Evolutionary conservation across 768 basidiomycete species (phyloP), one percentile per base, ranked within the genome.

Genomic region (Leccinum broughii): DNA sequence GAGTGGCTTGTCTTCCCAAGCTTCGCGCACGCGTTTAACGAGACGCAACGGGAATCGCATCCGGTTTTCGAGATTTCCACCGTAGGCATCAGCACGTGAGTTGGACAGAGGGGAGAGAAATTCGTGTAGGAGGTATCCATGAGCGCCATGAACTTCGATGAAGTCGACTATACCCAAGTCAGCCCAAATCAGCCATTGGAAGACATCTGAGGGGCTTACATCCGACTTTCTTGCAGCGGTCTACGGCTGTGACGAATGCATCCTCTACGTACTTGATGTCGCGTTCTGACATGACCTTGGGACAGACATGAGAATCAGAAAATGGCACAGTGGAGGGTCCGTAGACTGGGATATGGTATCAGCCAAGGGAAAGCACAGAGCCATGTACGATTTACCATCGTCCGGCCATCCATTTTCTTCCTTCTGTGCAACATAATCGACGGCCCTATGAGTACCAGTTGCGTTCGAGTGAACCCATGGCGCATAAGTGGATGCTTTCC

Each of bases 51-150:
- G 80, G 62, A 84, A 83, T 26, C 90, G 85, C 59, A 90, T 70
- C 35, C 92, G 84, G 76, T 93, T 92, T 64, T 86, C 85, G 37
- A 93, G 77, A 8, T 80, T 72, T 6, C 92, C 92, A 11, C 92
- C 92, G 68, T 88, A 92, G 30, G 76, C 48, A 72, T 94, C 93
- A 7, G 78, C 80, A 34, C 91, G 86, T 6, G 70, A 72, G 77
- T 95, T 93, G 14, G 87, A 88, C 32, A 92, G 70, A 1, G 92
- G 92, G 3, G 89, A 90, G 10, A 87, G 68, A 74, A 93, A 94
- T 20, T 77, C 69, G 70, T 86, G 83, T 1, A 87, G 35, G n/a
- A 90, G 81, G 58, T 72, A 73, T 32, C 84, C 89, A 68, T 92
- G 89, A 3, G 89, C 90, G 8, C 72, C 82, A 68, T 92, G 90